A percentile compares a stretch with the other conserved stretches of the same genome.
Evolutionary conservation across 805 yeast genomes (phyloP).

Genomic region (Debaryomyces prosopidis): DNA sequence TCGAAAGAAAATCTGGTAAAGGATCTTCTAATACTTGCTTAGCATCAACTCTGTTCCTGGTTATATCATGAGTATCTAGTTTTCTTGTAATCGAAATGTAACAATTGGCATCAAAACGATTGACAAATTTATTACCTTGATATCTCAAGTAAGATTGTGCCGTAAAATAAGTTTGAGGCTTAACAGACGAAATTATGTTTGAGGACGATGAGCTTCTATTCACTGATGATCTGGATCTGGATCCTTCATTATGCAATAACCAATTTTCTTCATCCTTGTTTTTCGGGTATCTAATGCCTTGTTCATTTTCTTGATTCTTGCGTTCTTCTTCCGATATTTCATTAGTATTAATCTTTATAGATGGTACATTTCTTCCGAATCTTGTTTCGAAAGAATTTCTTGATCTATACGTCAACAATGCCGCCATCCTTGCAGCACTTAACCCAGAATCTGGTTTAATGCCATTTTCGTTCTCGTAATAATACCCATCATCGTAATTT

Average conservation of each 20-base stretch:
- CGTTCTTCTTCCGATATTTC: conserved; percentile 4
- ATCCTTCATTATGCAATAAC: conserved; percentile 88
- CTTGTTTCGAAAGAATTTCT: conserved; percentile 88
- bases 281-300: conserved; percentile 39
- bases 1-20: conserved; percentile 54
- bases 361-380: conserved; percentile 73
- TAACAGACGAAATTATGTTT: conserved; percentile 18
- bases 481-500: conserved; percentile 84
- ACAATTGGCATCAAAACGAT: conserved; percentile 94
- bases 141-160: conserved; percentile 95
- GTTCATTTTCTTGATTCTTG: conserved; percentile 14
- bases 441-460: conserved; percentile 79
- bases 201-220: conserved; percentile 1
- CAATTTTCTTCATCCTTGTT: conserved; percentile 70
- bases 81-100: conserved; percentile 92
- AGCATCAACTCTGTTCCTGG: conserved; percentile 63
- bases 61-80: conserved; percentile 91
- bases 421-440: conserved; percentile 97
- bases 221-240: conserved; percentile 21
- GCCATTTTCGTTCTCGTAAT: conserved; percentile 60
- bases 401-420: conserved; percentile 87
- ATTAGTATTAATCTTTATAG: background rate
- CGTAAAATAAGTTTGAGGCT: conserved; percentile 71
- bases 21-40: conserved; percentile 31
- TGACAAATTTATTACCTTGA: conserved; percentile 88